phyloP scores from a whole-genome alignment of 306 rosid genomes.

The Alnus rubra region DNA sequence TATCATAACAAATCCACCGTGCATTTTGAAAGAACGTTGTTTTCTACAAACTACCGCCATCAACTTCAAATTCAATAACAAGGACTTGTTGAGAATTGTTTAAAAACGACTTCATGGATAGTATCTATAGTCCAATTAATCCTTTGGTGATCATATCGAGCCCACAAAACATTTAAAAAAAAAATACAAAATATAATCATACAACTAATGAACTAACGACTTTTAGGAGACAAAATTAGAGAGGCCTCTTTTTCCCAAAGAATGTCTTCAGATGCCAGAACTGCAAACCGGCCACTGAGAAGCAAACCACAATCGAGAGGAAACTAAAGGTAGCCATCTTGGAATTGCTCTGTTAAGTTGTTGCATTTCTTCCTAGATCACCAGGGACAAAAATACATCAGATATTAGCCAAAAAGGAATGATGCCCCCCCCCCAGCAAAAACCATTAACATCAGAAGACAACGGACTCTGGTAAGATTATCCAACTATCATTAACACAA shows the following conservation, averaged over 20 bases:
- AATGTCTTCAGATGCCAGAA: constrained; percentile 91
- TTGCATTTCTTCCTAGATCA: constrained; percentile 83
- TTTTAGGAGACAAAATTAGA: constrained; percentile 37
- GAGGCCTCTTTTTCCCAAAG: constrained; percentile 90
- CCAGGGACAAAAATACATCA: constrained; percentile 21
- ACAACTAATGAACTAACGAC: constrained; percentile 15
- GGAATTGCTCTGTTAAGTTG: constrained; percentile 64
- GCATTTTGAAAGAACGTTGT: no score
- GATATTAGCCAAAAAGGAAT: background rate
- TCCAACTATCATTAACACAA: no score
- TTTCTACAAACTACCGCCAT: no score
- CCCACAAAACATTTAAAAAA: background rate
- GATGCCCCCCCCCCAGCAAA: background rate
- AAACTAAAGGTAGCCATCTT: constrained; percentile 80
- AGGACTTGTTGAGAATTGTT: no score
- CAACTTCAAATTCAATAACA: no score
- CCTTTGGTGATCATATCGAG: background rate
- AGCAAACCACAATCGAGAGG: constrained; percentile 71
- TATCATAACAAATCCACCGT: no score
- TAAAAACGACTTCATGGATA: no score
- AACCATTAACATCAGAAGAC: no score
- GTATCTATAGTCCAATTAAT: no score
- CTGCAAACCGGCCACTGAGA: constrained; percentile 87
- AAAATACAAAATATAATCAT: constrained; percentile 4
- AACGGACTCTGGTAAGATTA: no score